Conservation (phyloP, 2,329 filamentous ascomycete genomes). For the Peltaster fructicola region DNA sequence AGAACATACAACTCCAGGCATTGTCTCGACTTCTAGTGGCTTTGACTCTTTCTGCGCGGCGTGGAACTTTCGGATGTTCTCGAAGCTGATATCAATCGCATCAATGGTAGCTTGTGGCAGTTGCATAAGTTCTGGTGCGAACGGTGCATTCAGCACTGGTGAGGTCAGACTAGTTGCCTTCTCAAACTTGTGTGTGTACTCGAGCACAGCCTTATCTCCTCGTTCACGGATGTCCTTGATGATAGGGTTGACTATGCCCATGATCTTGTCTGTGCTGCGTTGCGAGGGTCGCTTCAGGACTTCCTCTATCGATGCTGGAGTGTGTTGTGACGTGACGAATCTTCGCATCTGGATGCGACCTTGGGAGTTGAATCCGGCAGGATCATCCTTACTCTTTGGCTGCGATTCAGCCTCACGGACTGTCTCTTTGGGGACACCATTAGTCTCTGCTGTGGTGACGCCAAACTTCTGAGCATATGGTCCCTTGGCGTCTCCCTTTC, state of each 20-base stretch:
- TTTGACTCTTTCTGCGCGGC: constrained; percentile 74
- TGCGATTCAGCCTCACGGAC: constrained; percentile 35
- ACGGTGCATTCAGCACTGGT: constrained; percentile 78
- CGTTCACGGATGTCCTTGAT: constrained; percentile 69
- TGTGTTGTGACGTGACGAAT: constrained; percentile 49
- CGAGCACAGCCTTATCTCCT: constrained; percentile 74
- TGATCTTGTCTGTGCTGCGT: constrained; percentile 82
- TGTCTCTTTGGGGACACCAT: constrained; percentile 18
- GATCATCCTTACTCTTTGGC: constrained; percentile 34
- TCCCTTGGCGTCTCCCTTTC: constrained; percentile 84
- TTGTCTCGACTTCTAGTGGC: constrained; percentile 76
- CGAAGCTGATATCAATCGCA: constrained; percentile 85
- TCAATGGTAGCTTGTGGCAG: constrained; percentile 66
- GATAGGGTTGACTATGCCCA: constrained; percentile 80
- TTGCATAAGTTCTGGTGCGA: constrained; percentile 70
- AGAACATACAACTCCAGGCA: constrained; percentile 91
- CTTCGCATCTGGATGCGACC: constrained; percentile 68
- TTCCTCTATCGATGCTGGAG: constrained; percentile 47
- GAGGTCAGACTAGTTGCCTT: constrained; percentile 82
- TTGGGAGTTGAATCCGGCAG: constrained; percentile 27
- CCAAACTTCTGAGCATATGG: constrained; percentile 77
- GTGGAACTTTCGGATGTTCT: constrained; percentile 92
- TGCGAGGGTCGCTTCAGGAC: constrained; percentile 80
- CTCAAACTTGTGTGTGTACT: constrained; percentile 96
- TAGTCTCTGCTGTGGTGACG: constrained; percentile 25